Percentiles rank a stretch among this genome's conserved stretches.
Conservation (phyloP, 2,329 filamentous ascomycete genomes). For the Epichloe coenophiala region DNA sequence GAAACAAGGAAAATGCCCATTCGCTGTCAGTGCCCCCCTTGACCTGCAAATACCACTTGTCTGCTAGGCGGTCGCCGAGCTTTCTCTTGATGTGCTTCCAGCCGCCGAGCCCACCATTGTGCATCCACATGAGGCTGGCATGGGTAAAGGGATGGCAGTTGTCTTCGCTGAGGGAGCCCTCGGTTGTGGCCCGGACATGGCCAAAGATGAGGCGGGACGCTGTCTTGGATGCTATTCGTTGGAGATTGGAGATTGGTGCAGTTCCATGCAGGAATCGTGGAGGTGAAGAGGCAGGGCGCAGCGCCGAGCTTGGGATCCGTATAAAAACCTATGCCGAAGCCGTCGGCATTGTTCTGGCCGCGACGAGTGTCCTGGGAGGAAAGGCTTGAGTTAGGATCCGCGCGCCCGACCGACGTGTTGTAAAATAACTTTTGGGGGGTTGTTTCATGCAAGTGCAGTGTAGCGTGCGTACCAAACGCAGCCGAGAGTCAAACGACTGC, state of each 20-base stretch:
- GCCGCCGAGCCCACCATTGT: constrained; percentile 86
- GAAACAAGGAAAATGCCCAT: constrained; percentile 92
- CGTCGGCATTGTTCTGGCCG: constrained; percentile 88
- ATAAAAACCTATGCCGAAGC: constrained; percentile 97
- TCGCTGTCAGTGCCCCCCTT: constrained; percentile 96
- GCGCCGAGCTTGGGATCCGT: constrained; percentile 77
- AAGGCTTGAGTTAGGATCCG: constrained; percentile 3
- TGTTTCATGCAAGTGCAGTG: no score
- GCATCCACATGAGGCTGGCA: constrained; percentile 96
- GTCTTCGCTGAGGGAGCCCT: constrained; percentile 83
- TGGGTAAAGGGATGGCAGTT: constrained; percentile 97
- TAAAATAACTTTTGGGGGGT: no score
- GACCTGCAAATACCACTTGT: constrained; percentile 90
- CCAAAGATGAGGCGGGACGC: constrained; percentile 87
- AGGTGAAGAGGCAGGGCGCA: constrained; percentile 94
- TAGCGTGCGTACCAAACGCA: constrained; percentile 60
- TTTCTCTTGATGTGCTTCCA: constrained; percentile 90
- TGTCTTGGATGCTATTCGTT: constrained; percentile 87
- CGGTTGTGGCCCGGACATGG: constrained; percentile 93
- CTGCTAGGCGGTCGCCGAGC: constrained; percentile 63
- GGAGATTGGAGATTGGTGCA: constrained; percentile 93
- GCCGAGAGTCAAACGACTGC: constrained; percentile 89
- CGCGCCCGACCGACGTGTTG: no score
- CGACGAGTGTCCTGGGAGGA: constrained; percentile 62
- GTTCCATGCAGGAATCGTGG: constrained; percentile 95